Evolutionary conservation across 257 asterid genomes (phyloP).

Genomic region (Solanum pinnatisectum): DNA sequence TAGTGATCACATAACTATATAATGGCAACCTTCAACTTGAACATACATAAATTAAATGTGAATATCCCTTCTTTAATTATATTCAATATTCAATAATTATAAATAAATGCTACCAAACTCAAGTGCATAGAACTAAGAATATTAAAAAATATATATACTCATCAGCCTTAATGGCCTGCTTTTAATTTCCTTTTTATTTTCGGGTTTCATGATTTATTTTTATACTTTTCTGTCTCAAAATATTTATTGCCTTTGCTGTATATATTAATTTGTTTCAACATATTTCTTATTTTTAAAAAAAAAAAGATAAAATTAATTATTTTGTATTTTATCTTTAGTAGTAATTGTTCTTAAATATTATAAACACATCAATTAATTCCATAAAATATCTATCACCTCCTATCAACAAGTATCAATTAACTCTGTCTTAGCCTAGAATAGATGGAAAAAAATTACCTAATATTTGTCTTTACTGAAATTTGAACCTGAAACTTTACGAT

Average conservation of each 20-base stretch:
- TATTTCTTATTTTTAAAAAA: too few relatives aligned
- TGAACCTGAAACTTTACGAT: not conserved
- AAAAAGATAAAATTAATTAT: too few relatives aligned
- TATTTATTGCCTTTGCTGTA: too few relatives aligned
- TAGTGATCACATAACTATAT: too few relatives aligned
- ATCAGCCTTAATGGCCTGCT: not conserved
- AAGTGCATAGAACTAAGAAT: not conserved
- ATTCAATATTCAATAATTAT: not conserved
- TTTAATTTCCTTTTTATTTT: not conserved
- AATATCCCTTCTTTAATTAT: not conserved
- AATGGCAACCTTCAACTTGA: not conserved
- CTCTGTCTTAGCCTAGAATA: fast-evolving
- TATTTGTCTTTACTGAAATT: too few relatives aligned
- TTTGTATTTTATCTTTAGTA: too few relatives aligned
- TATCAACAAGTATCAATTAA: too few relatives aligned
- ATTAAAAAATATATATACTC: not conserved
- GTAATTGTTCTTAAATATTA: too few relatives aligned
- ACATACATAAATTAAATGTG: not conserved
- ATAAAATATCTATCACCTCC: not conserved
- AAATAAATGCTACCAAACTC: not conserved
- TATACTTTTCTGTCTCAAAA: not conserved
- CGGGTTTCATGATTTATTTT: not conserved
- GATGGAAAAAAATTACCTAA: not conserved
- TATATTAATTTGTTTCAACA: too few relatives aligned
- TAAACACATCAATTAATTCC: too few relatives aligned